Percentiles rank a stretch among this genome's conserved stretches.
Conservation (phyloP, 2,329 filamentous ascomycete genomes). For the Annulohypoxylon truncatum region DNA sequence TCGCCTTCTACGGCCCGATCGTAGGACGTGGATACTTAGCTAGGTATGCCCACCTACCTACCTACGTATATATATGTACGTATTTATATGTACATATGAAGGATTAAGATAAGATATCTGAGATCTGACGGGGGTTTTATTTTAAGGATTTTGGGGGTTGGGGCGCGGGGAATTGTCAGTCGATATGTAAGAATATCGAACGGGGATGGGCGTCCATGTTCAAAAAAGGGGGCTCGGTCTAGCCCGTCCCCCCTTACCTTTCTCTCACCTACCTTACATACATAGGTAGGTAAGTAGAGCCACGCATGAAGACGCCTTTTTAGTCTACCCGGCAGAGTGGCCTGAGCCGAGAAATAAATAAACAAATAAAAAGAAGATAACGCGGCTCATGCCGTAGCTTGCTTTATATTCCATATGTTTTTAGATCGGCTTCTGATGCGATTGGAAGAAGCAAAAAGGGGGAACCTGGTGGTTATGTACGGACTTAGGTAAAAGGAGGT, state of each 20-base stretch:
- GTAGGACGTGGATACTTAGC: not conserved
- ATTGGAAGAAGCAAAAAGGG: constrained; percentile 1
- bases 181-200: not conserved
- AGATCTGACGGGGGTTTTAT: constrained; percentile 11
- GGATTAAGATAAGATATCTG: constrained; percentile 7
- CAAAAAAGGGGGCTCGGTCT: constrained; percentile 7
- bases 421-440: not conserved
- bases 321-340: not conserved
- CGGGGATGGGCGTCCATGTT: not conserved
- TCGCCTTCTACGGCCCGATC: constrained; percentile 22
- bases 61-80: not conserved
- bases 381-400: constrained; percentile 6
- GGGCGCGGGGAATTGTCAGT: not conserved
- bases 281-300: not conserved
- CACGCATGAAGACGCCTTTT: constrained; percentile 7
- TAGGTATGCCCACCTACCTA: too few relatives aligned
- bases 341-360: constrained; percentile 1
- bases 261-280: not conserved
- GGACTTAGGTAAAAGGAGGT: not conserved
- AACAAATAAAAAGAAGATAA: not conserved
- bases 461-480: not conserved
- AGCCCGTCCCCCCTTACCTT: not conserved
- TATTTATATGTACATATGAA: not conserved
- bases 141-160: constrained; percentile 7
- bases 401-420: not conserved